Conservation (phyloP, 768 basidiomycete species). For the Leccinum truebloodii region DNA sequence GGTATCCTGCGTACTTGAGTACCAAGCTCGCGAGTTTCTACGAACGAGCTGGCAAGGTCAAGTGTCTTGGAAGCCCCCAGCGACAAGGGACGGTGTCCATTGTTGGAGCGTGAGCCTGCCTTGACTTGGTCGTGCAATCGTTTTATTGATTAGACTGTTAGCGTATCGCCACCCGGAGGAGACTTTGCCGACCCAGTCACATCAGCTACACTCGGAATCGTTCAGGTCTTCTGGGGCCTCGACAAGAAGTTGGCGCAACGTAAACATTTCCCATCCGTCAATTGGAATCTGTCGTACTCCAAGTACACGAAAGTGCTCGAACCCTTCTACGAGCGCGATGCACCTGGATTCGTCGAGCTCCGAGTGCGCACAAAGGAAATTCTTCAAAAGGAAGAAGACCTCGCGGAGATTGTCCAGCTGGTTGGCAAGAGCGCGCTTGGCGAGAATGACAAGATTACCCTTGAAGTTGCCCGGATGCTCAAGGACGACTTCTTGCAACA, state of each 20-base stretch:
- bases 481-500: conserved; percentile 98
- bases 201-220: conserved; percentile 95
- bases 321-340: conserved; percentile 85
- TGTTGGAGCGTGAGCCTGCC: conserved; percentile 87
- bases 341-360: conserved; percentile 94
- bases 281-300: conserved; percentile 99
- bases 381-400: conserved; percentile 96
- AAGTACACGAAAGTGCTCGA: conserved; percentile 96
- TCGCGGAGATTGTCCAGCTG: conserved; percentile 99
- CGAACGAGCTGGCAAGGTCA: conserved; percentile 96
- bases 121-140: not conserved
- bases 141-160: conserved; percentile 34
- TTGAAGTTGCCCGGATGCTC: conserved; percentile 95
- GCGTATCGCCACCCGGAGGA: conserved; percentile 97
- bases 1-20: conserved; percentile 95
- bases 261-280: conserved; percentile 99
- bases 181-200: conserved; percentile 99
- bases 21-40: conserved; percentile 98
- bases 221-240: conserved; percentile 99
- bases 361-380: conserved; percentile 95
- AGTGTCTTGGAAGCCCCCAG: conserved; percentile 84
- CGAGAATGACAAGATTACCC: conserved; percentile 96
- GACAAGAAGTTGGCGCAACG: conserved; percentile 99
- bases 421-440: conserved; percentile 98
- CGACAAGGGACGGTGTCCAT: conserved; percentile 95